Base-by-base conservation (phyloP, 257 asterid genomes). In the Thymus mandschuricus region DNA sequence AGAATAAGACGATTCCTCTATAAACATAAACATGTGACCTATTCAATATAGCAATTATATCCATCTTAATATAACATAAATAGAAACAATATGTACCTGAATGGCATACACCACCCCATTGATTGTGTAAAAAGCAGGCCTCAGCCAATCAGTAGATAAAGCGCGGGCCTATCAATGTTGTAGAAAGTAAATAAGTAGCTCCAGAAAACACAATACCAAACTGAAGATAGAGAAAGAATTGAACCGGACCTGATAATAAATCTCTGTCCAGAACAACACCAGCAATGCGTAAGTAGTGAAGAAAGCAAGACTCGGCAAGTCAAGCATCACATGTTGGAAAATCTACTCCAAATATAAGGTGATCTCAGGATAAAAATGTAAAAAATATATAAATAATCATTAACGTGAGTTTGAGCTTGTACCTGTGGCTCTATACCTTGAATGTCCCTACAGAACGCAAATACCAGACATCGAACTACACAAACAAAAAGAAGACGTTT, bases 221-320 rank as follows among this genome's bases (percentile, higher is more conserved):
- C 38, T 35, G 48, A 57, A 13, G 57, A 48, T 38, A 30, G 13
- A 3, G 48, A 21, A 60, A 48, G 13, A 56, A 62, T 8, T 27
- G 10, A 50, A 69, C 77, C 83, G 3, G 44, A 89, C 99, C 99
- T 89, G 97, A 74, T 91, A 91, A 79, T 89, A 94, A 49, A 91
- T 91, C 83, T 94, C 99, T 27, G 99, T 97, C 97, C 97, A 94
- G 85, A 94, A 94, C 80, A 94, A 73, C 55, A 94, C 96, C 38
- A 94, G 77, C 64, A 94, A 86, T 0, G 97, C 99, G 76, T 91
- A 94, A 0, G 99, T 94, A 6, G 99, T 89, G 97, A 94, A 94
- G 87, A 94, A 94, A n/a, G 85, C 91, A 41, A 91, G 97, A 75
- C 97, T 91, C 61, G 99, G 99, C 88, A 94, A 75, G 71, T 87